phyloP scores from a whole-genome alignment of 78 protist species.

The Bigelowiella natans region DNA sequence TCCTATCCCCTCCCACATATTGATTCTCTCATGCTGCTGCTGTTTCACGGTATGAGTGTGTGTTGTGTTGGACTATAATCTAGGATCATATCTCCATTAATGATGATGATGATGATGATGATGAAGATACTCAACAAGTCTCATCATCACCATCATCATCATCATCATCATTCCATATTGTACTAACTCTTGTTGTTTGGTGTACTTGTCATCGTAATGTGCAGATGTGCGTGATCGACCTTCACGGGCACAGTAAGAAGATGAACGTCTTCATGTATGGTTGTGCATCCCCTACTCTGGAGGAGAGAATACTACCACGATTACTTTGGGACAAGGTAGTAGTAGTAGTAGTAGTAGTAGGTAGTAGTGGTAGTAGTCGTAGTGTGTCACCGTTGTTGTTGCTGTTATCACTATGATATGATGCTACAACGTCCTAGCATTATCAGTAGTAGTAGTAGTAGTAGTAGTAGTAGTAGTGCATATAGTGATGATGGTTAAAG shows the following conservation, averaged over 20 bases:
- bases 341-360: background rate
- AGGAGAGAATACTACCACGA: too few species aligned
- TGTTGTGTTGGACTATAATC: background rate
- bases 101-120: background rate
- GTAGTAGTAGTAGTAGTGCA: background rate
- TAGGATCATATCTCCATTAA: background rate
- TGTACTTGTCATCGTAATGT: background rate
- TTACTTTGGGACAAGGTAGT: background rate
- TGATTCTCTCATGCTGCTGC: too few species aligned
- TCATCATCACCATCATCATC: conserved; percentile 17
- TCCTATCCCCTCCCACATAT: background rate
- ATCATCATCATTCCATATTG: conserved; percentile 35
- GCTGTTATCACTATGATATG: background rate
- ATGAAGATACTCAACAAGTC: too few species aligned
- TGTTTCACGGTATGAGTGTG: background rate
- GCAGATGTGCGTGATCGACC: conserved; percentile 32
- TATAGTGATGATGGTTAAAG: background rate
- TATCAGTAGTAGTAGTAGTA: background rate
- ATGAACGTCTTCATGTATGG: conserved; percentile 36
- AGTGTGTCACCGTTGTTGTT: background rate
- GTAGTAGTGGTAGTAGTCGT: background rate
- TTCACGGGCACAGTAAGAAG: conserved; percentile 47
- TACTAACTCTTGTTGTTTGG: background rate
- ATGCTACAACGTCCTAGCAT: background rate
- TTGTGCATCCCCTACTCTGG: background rate